These are phyloP conservation scores for Nephelium lappaceum DNA, from an alignment of 345 rosid genomes.

Conservation along the genomic window DNA sequence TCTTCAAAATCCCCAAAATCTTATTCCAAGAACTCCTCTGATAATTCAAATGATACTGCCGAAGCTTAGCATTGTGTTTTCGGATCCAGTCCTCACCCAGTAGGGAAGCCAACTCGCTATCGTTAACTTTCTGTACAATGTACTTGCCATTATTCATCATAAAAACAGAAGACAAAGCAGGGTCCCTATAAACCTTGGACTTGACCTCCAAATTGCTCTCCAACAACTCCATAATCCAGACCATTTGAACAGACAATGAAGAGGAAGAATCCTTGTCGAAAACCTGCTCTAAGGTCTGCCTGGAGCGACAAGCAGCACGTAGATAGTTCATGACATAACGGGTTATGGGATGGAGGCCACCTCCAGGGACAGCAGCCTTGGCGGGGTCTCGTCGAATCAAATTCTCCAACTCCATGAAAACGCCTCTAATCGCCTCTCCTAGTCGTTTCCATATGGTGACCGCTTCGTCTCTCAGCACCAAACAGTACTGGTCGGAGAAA, in stretches of 20 bases:
- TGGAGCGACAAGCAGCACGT: slow-evolving; percentile 78
- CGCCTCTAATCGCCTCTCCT: slow-evolving; percentile 79
- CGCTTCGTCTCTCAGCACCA: slow-evolving; percentile 74
- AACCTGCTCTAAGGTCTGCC: slow-evolving; percentile 74
- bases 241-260: slow-evolving; percentile 69
- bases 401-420: slow-evolving; percentile 94
- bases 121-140: slow-evolving; percentile 84
- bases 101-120: slow-evolving; percentile 65
- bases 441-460: slow-evolving; percentile 71
- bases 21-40: slow-evolving; percentile 80
- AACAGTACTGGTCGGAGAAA: slow-evolving; percentile 77
- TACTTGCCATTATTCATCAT: slow-evolving; percentile 89
- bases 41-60: slow-evolving; percentile 56
- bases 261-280: slow-evolving; percentile 69
- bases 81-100: slow-evolving; percentile 86
- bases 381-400: slow-evolving; percentile 86
- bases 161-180: slow-evolving; percentile 63
- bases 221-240: slow-evolving; percentile 90
- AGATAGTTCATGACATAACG: slow-evolving; percentile 90
- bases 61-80: slow-evolving; percentile 74
- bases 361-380: slow-evolving; percentile 78
- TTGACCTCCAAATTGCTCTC: slow-evolving; percentile 91
- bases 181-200: slow-evolving; percentile 71
- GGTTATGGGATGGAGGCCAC: slow-evolving; percentile 85
- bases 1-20: slow-evolving; percentile 58